Conservation (phyloP, 1,284 basidiomycete genomes). For the Rhodotorula sp. region DNA sequence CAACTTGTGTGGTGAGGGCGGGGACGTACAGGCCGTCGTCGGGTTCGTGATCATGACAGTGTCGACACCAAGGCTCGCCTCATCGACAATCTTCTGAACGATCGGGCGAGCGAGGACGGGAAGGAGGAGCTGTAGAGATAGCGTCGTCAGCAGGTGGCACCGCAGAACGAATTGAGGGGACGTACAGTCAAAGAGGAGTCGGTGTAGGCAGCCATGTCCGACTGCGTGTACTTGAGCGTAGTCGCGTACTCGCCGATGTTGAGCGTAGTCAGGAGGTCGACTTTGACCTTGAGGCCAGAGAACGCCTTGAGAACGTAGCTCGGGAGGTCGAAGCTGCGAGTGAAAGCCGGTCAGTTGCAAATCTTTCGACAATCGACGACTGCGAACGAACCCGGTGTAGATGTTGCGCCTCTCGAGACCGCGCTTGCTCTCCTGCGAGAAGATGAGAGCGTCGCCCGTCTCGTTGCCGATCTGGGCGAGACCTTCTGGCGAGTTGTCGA, state of each 20-base stretch:
- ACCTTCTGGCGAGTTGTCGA: not conserved
- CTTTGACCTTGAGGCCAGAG: constrained; percentile 61
- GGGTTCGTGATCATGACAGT: constrained; percentile 62
- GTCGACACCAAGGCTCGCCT: constrained; percentile 59
- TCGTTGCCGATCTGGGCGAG: not conserved
- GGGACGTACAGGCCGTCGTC: not conserved
- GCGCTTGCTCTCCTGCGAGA: constrained; percentile 49
- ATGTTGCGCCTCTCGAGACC: constrained; percentile 52
- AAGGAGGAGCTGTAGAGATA: constrained; percentile 60
- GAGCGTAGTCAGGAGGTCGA: constrained; percentile 59
- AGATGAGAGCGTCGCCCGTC: constrained; percentile 6
- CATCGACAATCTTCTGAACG: constrained; percentile 71
- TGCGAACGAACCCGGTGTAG: constrained; percentile 55
- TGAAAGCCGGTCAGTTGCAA: not conserved
- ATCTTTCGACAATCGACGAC: too few relatives aligned
- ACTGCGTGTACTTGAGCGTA: constrained; percentile 64
- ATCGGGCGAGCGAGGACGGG: constrained; percentile 72
- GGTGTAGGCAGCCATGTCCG: constrained; percentile 31
- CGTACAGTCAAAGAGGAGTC: constrained; percentile 21
- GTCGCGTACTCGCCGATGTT: constrained; percentile 68
- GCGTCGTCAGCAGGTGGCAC: not conserved
- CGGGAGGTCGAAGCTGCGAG: constrained; percentile 62
- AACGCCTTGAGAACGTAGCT: constrained; percentile 67
- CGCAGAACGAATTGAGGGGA: too few relatives aligned
- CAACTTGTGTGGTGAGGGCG: constrained; percentile 24